A percentile compares a stretch with the other conserved stretches of the same genome.
phyloP scores from a whole-genome alignment of 73 alveolate species.

The Tetrahymena elliotti region DNA sequence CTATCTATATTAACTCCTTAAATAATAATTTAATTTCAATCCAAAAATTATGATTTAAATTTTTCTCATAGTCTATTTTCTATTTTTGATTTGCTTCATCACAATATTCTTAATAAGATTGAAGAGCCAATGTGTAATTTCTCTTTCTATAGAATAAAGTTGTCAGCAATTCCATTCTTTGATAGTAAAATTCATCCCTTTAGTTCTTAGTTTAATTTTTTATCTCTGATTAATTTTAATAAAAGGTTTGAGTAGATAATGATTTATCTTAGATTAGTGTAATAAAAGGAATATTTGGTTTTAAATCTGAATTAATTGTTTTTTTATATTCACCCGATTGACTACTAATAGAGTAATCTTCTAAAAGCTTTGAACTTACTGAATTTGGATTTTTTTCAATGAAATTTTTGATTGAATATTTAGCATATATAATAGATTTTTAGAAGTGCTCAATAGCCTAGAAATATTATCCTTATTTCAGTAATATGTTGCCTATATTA shows the following conservation, averaged over 20 bases:
- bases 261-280: no score
- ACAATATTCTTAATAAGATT: background rate
- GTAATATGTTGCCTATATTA: background rate
- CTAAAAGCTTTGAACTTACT: background rate
- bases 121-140: background rate
- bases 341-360: background rate
- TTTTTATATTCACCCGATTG: no score
- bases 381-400: background rate
- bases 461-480: background rate
- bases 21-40: background rate
- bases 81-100: background rate
- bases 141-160: background rate
- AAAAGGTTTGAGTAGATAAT: background rate
- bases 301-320: no score
- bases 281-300: no score
- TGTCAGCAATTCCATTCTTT: background rate
- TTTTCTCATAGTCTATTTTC: background rate
- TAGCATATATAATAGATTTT: background rate
- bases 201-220: background rate
- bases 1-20: background rate
- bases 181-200: background rate
- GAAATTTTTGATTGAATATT: background rate
- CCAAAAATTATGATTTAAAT: background rate
- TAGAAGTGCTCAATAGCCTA: background rate
- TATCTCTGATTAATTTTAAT: no score